Evolutionary conservation across 2,329 filamentous ascomycete species (phyloP).

Genomic region (Calonectria henricotiae): DNA sequence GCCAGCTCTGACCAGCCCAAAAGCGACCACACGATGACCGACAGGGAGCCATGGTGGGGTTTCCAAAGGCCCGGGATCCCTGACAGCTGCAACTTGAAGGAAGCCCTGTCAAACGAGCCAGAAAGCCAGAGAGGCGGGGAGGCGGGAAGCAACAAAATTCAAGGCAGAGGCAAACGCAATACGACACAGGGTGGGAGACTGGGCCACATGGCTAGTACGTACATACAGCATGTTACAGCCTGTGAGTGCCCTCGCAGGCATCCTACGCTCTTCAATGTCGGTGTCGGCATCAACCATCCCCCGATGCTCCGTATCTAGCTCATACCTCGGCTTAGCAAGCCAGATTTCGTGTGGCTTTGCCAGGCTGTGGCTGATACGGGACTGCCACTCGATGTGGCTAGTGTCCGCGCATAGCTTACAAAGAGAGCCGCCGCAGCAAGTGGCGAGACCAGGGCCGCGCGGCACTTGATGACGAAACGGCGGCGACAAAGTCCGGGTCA

Average conservation of each 20-base stretch:
- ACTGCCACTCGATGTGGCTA: conserved; percentile 28
- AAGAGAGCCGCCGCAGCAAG: conserved; percentile 9
- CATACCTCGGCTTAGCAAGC: conserved; percentile 19
- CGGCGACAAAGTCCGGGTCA: conserved; percentile 23
- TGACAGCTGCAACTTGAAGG: conserved; percentile 17
- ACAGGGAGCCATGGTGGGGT: not conserved
- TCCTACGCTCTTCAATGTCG: not conserved
- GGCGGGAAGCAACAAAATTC: conserved; percentile 7
- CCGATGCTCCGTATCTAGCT: conserved; percentile 9
- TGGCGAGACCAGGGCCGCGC: conserved; percentile 28
- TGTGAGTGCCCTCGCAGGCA: not conserved
- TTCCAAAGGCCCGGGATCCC: conserved; percentile 23
- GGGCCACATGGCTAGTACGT: not conserved
- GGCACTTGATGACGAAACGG: conserved; percentile 30
- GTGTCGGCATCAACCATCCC: conserved; percentile 9
- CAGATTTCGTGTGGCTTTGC: not conserved
- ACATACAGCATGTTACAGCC: not conserved
- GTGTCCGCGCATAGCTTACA: not conserved
- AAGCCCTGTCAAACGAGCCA: conserved; percentile 18
- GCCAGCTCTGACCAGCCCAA: conserved; percentile 39
- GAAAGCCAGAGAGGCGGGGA: not conserved
- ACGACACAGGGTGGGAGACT: not conserved
- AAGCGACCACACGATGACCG: conserved; percentile 32
- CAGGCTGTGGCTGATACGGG: conserved; percentile 1
- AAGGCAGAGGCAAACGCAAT: conserved; percentile 12